Percentiles rank a stretch among this genome's conserved stretches.
These are phyloP conservation scores for Chlorella sp. DNA, from an alignment of 139 green algal genomes.

Conservation along the genomic window DNA sequence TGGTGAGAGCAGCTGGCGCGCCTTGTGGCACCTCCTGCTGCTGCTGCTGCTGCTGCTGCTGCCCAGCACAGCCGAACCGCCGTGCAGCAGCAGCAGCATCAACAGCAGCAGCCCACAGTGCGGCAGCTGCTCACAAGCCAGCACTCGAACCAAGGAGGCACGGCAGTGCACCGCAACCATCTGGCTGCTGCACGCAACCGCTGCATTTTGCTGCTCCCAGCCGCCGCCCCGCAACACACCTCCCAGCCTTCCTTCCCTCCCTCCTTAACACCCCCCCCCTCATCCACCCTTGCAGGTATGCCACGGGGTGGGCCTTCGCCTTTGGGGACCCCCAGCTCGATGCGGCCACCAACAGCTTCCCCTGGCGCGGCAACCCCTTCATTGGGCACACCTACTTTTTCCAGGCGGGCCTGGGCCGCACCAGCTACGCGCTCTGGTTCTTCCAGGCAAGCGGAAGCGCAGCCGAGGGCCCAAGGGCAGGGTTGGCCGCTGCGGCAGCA, in stretches of 20 bases:
- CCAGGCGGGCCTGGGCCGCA: conserved; percentile 27
- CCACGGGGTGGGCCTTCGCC: conserved; percentile 52
- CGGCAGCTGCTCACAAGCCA: background rate
- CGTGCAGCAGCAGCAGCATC: too few relatives aligned
- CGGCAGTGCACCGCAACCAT: background rate
- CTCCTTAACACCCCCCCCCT: background rate
- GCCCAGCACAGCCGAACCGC: background rate
- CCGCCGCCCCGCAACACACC: background rate
- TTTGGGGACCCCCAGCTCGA: conserved; percentile 42
- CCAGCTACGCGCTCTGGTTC: conserved; percentile 41
- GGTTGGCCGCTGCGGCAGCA: too few relatives aligned
- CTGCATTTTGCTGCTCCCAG: background rate
- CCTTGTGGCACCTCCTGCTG: background rate
- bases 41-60: background rate
- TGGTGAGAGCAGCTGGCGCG: conserved; percentile 28
- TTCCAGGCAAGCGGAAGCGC: conserved; percentile 41
- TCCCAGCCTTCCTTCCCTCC: background rate
- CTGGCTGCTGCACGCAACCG: background rate
- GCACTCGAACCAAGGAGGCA: too few relatives aligned
- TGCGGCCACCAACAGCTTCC: background rate
- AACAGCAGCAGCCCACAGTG: too few relatives aligned
- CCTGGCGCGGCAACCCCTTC: conserved; percentile 27
- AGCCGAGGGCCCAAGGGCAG: too few relatives aligned
- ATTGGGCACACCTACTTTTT: conserved; percentile 48
- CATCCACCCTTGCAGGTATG: conserved; percentile 7